Evolutionary conservation across 331 rosid species (phyloP).

Genomic region (Erythrophleum ivorense): DNA sequence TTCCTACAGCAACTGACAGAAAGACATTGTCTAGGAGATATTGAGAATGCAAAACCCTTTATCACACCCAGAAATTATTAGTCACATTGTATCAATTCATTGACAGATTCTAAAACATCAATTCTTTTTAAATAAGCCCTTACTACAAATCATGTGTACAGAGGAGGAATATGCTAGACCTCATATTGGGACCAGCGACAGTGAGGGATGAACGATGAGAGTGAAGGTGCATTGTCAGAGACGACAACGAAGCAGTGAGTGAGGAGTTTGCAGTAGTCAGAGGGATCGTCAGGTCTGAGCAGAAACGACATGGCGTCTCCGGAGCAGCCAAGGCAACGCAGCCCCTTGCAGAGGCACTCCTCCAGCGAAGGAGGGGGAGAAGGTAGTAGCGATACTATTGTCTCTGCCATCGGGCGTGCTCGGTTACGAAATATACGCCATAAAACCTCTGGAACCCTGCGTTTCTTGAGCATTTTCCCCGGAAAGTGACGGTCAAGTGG

Average conservation of each 20-base stretch:
- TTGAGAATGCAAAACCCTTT: not conserved
- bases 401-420: constrained; percentile 53
- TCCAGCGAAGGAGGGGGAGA: constrained; percentile 41
- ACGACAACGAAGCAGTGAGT: constrained; percentile 55
- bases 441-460: constrained; percentile 62
- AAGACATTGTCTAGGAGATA: not conserved
- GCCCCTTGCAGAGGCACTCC: constrained; percentile 54
- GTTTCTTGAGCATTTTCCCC: constrained; percentile 59
- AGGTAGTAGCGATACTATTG: constrained; percentile 61
- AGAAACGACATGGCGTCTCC: constrained; percentile 47
- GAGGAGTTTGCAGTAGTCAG: constrained; percentile 55
- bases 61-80: not conserved
- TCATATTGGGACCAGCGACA: constrained; percentile 57
- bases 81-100: not conserved
- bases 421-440: constrained; percentile 64
- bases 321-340: constrained; percentile 56
- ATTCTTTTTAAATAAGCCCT: not conserved
- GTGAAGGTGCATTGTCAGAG: constrained; percentile 46
- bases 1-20: not conserved
- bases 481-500: constrained; percentile 28
- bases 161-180: constrained; percentile 41
- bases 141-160: not conserved
- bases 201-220: constrained; percentile 35
- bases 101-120: not conserved
- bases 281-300: constrained; percentile 59